Percentiles rank a stretch among this genome's conserved stretches.
phyloP scores from a whole-genome alignment of 345 rosid species.

The Hevea brasiliensis region DNA sequence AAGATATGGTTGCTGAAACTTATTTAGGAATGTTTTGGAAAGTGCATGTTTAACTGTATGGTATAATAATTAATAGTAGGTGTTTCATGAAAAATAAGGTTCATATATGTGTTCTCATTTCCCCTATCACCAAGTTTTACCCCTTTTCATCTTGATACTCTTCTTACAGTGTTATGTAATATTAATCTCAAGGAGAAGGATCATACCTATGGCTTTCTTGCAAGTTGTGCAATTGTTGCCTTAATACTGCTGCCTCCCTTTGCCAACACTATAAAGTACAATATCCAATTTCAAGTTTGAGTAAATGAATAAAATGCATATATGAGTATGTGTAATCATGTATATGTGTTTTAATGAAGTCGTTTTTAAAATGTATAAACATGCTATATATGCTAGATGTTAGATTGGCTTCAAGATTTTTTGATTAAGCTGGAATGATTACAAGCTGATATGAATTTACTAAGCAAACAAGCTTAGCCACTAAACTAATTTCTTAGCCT shows the following conservation, averaged over 20 bases:
- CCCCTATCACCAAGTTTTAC: background rate
- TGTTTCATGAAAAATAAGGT: background rate
- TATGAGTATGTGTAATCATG: background rate
- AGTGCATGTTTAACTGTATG: background rate
- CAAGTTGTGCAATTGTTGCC: conserved; percentile 63
- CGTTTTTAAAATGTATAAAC: background rate
- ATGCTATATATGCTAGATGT: background rate
- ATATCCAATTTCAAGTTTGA: conserved; percentile 2
- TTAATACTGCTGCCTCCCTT: conserved; percentile 54
- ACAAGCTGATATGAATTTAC: background rate
- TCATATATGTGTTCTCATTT: background rate
- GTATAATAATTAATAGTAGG: background rate
- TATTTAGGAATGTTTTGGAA: background rate
- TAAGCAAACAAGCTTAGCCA: background rate
- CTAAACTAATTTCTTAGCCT: background rate
- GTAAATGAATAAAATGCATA: background rate
- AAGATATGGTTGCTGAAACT: background rate
- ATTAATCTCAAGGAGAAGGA: conserved; percentile 10
- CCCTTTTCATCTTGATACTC: background rate
- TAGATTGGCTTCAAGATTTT: background rate
- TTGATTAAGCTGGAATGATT: background rate
- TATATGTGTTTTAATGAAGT: background rate
- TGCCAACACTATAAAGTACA: conserved; percentile 57
- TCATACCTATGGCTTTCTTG: conserved; percentile 62
- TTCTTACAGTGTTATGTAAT: background rate